Evolutionary conservation across 1,139 yeast genomes (phyloP), one percentile per base, ranked within the genome.

Genomic region (Kodamaea sp.): DNA sequence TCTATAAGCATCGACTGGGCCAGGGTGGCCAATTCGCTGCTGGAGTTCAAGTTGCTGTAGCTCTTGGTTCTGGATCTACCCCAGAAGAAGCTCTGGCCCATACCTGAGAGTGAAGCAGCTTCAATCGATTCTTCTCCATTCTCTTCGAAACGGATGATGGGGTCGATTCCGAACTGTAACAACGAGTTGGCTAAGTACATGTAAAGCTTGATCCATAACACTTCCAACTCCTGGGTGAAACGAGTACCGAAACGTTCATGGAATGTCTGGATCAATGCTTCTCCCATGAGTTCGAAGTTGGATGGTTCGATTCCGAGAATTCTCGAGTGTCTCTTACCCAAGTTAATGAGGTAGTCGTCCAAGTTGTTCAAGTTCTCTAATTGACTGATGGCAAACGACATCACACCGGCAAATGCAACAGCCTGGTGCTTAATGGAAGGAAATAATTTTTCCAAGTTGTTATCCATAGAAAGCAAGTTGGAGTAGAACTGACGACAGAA

Each of bases 211-310:
- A 84, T 80, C 95, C 95, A 86, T 37, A 84, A 78, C 40, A 80
- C 73, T 50, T 76, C 82, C 36, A 76, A 57, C 40, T 74, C 78
- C 26, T 70, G 63, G 29, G 68, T 69, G 51, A 76, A 76, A 14
- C 61, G 55, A 11, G 39, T 46, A 4, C 74, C 75, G 43, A 69
- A 82, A 48, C 95, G 61, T 56, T 85, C 92, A 48, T 78, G 76
- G 49, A 86, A 78, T 1, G 95, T 86, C 46, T 76, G 76, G 38
- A 86, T 67, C 34, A 87, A 66, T 0, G 94, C 94, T 42, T 78
- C 78, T 2, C 95, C 95, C 83, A 87, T 83, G 29, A 82, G 60
- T 55, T 83, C 87, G 51, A 82, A 86, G 55, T 81, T 83, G 7
- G 73, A 72, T 0, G 87, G 78, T 44, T 83, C 89, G 31, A 85